Evolutionary conservation across 1,139 yeast genomes (phyloP).

Genomic region (Barnettozyma hawaiiensis): DNA sequence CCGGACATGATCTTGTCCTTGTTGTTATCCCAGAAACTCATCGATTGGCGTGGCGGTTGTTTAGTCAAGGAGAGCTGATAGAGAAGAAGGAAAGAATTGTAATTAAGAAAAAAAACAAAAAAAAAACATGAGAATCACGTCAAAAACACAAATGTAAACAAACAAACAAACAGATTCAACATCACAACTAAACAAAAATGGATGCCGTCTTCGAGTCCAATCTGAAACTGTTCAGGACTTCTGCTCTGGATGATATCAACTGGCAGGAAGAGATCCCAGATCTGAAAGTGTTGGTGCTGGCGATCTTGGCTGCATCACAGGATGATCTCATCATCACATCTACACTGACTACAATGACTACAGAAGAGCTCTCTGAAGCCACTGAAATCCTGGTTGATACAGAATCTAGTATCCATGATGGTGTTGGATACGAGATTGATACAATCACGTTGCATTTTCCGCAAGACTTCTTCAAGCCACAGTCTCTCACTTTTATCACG

Average conservation of each 20-base stretch:
- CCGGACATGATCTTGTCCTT: conserved; percentile 41
- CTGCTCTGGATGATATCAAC: neutral
- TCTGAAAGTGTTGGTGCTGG: conserved; percentile 18
- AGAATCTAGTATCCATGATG: conserved; percentile 4
- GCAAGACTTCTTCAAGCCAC: conserved; percentile 17
- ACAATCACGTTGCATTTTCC: conserved; percentile 16
- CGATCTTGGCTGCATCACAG: conserved; percentile 20
- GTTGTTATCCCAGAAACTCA: conserved; percentile 45
- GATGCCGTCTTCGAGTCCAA: conserved; percentile 17
- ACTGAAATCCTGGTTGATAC: conserved; percentile 12
- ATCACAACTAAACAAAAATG: conserved; percentile 4
- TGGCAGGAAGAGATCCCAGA: conserved; percentile 12
- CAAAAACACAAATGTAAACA: conserved; percentile 4
- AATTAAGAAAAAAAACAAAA: neutral
- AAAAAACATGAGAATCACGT: no score
- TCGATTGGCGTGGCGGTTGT: conserved; percentile 18
- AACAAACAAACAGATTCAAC: neutral
- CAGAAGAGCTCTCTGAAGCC: conserved; percentile 15
- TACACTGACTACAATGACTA: conserved; percentile 12
- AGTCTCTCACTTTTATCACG: conserved; percentile 15
- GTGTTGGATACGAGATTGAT: conserved; percentile 7
- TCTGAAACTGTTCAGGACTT: conserved; percentile 17
- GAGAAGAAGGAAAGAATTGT: no score
- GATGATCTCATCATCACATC: conserved; percentile 20
- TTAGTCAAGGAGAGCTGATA: no score